Percentiles rank a stretch among this genome's conserved stretches.
Evolutionary conservation across 805 yeast genomes (phyloP).

Genomic region (Ogataea ramenticola): DNA sequence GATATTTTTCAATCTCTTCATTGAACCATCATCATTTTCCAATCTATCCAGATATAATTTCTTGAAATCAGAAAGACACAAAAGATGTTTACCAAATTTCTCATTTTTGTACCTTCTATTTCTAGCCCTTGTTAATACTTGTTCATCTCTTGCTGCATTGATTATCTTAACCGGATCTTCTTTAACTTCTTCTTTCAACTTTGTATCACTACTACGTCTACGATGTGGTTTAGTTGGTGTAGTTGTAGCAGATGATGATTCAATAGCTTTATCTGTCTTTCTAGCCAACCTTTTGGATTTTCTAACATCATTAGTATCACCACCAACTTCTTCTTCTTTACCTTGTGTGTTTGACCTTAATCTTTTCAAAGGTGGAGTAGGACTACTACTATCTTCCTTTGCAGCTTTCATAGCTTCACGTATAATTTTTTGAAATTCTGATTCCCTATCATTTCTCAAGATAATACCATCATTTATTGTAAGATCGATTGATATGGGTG

Average conservation of each 20-base stretch:
- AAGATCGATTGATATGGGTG: constrained; percentile 5
- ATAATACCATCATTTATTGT: constrained; percentile 1
- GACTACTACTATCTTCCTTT: neutral
- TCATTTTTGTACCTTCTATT: constrained; percentile 14
- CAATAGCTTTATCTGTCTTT: constrained; percentile 23
- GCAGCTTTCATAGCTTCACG: constrained; percentile 13
- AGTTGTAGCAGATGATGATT: constrained; percentile 12
- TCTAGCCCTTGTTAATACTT: neutral
- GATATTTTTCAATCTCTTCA: constrained; percentile 3
- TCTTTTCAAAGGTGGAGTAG: neutral
- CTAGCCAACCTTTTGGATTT: constrained; percentile 20
- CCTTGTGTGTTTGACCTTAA: neutral
- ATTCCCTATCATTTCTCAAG: constrained; percentile 15
- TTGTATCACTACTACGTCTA: too few species aligned
- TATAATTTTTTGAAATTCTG: constrained; percentile 16
- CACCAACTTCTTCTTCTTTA: neutral
- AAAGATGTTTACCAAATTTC: constrained; percentile 18
- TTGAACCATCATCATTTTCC: neutral
- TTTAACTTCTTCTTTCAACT: constrained; percentile 19
- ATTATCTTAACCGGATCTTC: neutral
- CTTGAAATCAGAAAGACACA: constrained; percentile 20
- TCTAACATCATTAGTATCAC: constrained; percentile 3
- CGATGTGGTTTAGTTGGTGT: too few species aligned
- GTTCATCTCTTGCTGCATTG: neutral
- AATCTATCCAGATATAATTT: neutral